Evolutionary conservation across 2,329 filamentous ascomycete species (phyloP).

Genomic region (Alternaria postmessia): DNA sequence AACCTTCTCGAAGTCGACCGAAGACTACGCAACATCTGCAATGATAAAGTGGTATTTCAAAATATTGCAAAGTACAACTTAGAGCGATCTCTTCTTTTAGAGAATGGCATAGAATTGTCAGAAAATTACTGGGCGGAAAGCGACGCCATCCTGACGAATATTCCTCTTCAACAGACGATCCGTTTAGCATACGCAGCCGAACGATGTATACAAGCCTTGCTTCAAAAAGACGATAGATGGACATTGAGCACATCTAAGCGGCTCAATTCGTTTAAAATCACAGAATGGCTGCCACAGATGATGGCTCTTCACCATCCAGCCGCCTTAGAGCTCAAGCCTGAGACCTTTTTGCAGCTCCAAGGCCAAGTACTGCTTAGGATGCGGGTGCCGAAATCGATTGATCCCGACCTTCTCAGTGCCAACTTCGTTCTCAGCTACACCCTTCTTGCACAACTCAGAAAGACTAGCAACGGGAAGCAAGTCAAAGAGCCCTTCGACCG

Average conservation of each 20-base stretch:
- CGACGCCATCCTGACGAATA: conserved; percentile 9
- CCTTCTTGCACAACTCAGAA: conserved; percentile 14
- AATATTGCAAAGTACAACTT: conserved; percentile 19
- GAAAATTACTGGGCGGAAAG: conserved; percentile 18
- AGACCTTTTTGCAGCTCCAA: conserved; percentile 22
- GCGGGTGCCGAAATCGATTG: background rate
- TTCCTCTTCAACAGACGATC: conserved; percentile 17
- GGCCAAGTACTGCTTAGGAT: conserved; percentile 12
- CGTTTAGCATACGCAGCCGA: conserved; percentile 29
- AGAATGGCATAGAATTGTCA: no score
- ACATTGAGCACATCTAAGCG: conserved; percentile 1
- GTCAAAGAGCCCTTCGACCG: background rate
- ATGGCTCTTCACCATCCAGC: conserved; percentile 28
- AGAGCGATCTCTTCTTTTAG: background rate
- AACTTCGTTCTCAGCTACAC: conserved; percentile 29
- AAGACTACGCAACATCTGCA: conserved; percentile 22
- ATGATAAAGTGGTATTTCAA: conserved; percentile 28
- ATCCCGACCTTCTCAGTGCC: conserved; percentile 17
- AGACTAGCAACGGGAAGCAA: background rate
- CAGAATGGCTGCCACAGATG: conserved; percentile 34
- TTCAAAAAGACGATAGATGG: background rate
- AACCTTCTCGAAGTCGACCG: conserved; percentile 21
- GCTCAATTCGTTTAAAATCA: conserved; percentile 10
- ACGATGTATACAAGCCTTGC: conserved; percentile 5
- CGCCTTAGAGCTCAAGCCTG: conserved; percentile 14